phyloP scores from a whole-genome alignment of 2,329 filamentous ascomycete genomes.

The Alternaria atra region DNA sequence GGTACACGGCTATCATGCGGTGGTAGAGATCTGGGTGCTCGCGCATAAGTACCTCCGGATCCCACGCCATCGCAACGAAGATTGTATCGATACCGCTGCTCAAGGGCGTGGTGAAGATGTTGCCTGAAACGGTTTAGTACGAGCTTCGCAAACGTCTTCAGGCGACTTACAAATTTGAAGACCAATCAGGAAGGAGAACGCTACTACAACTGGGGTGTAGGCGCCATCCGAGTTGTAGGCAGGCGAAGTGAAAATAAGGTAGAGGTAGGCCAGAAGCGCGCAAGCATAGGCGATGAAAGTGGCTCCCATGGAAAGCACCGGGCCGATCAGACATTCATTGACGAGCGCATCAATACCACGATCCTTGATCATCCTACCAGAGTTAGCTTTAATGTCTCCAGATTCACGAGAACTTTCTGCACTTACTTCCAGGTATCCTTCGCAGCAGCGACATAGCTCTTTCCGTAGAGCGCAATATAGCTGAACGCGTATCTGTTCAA shows the following conservation, averaged over 20 bases:
- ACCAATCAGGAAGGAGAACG: slow-evolving; percentile 88
- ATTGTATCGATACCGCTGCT: slow-evolving; percentile 90
- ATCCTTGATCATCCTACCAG: slow-evolving; percentile 78
- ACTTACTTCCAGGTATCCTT: slow-evolving; percentile 82
- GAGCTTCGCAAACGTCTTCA: background rate
- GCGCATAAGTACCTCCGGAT: slow-evolving; percentile 75
- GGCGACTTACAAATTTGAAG: slow-evolving; percentile 78
- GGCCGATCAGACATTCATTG: slow-evolving; percentile 80
- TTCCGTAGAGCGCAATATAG: slow-evolving; percentile 92
- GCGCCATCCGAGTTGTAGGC: slow-evolving; percentile 73
- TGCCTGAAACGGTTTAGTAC: slow-evolving; percentile 52
- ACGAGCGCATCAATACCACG: slow-evolving; percentile 89
- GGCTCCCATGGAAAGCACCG: slow-evolving; percentile 74
- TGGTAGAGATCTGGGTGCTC: slow-evolving; percentile 85
- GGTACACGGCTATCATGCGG: slow-evolving; percentile 82
- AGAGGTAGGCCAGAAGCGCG: slow-evolving; percentile 84
- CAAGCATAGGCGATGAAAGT: slow-evolving; percentile 86
- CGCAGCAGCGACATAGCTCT: slow-evolving; percentile 83
- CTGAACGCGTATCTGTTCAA: slow-evolving; percentile 93
- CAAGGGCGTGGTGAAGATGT: slow-evolving; percentile 88
- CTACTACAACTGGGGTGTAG: slow-evolving; percentile 81
- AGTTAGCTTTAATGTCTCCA: slow-evolving; percentile 20
- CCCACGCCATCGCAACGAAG: slow-evolving; percentile 79
- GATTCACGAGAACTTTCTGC: background rate
- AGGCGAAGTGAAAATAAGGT: slow-evolving; percentile 82